Base-by-base conservation (phyloP, 2,329 filamentous ascomycete species). In the Hypoxylon sp. region DNA sequence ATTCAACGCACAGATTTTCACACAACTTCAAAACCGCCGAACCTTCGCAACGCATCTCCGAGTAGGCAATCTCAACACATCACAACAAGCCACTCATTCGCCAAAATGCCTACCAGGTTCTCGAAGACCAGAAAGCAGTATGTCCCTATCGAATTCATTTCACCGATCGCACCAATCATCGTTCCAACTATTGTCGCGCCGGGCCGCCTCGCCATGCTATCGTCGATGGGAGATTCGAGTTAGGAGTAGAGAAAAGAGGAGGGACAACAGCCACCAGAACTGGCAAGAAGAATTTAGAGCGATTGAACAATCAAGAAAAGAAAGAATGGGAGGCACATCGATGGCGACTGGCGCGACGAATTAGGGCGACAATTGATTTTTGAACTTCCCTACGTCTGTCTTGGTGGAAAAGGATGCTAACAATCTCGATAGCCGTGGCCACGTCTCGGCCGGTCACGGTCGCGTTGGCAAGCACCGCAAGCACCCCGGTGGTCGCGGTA, bases 381-480 rank as follows among this genome's bases (percentile, higher is more conserved):
- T 30, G 21, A 21, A 60, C n/a, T 45, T 29, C 37, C 30, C 43
- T 37, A 37, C 16, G 25, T 41, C n/a, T 47, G 23, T 29, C 14
- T 58, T 30, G 11, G 23, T 61, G 46, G 14, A 32, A 58, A 32
- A 55, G 46, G 51, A 63, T 71, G 73, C 78, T 79, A 73, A 78
- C 76, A 63, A 61, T 71, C 53, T 70, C 74, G 70, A 78, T 81
- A 94, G 91, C 88, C 94, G 95, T 88, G 95, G 95, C 84, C 93
- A 99, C 87, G 96, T 99, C 82, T 96, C 92, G 81, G 93, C 94
- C 88, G 96, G 96, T 88, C 90, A 98, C 85, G 95, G 96, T 88
- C 95, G 95, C 90, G 84, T 98, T 82, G 96, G 96, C 83, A 98
- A 98, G 92, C 94, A 97, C 91, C 88, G 96, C 82, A 98, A 99